Conservation (phyloP, 176 grass and related monocot species). For the Phoenix roebelenii region DNA sequence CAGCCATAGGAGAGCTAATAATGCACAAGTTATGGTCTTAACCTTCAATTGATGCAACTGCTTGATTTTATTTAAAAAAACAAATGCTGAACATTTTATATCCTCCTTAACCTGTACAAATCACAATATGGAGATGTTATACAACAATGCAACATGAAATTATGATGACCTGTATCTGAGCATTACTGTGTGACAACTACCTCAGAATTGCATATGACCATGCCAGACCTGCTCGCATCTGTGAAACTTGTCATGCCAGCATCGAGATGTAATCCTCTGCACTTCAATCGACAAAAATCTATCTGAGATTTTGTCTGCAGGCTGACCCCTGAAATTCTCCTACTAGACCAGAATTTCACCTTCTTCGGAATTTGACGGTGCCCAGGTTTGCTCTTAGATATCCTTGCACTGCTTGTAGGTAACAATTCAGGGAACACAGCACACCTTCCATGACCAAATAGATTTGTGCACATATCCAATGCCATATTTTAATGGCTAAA, state of each 20-base stretch:
- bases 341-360: slow-evolving; percentile 7
- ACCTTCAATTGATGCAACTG: slow-evolving; percentile 45
- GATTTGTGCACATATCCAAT: no score
- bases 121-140: slow-evolving; percentile 1
- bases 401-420: slow-evolving; percentile 6
- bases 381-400: slow-evolving; percentile 3
- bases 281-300: no score
- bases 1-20: slow-evolving; percentile 35
- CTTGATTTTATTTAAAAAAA: slow-evolving; percentile 15
- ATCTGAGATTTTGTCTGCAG: slow-evolving; percentile 10
- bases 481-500: no score
- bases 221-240: background rate
- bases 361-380: slow-evolving; percentile 9
- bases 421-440: no score
- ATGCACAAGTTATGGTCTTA: slow-evolving; percentile 32
- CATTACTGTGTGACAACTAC: background rate
- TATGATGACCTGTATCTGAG: background rate
- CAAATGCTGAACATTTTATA: slow-evolving; percentile 12
- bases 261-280: no score
- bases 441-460: no score
- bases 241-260: no score
- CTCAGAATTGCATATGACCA: background rate
- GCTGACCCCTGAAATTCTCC: slow-evolving; percentile 11
- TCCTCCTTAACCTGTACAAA: slow-evolving; percentile 33
- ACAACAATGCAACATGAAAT: background rate